Base-by-base conservation (phyloP, 2,329 filamentous ascomycete species). In the Dothideomycetes sp. region DNA sequence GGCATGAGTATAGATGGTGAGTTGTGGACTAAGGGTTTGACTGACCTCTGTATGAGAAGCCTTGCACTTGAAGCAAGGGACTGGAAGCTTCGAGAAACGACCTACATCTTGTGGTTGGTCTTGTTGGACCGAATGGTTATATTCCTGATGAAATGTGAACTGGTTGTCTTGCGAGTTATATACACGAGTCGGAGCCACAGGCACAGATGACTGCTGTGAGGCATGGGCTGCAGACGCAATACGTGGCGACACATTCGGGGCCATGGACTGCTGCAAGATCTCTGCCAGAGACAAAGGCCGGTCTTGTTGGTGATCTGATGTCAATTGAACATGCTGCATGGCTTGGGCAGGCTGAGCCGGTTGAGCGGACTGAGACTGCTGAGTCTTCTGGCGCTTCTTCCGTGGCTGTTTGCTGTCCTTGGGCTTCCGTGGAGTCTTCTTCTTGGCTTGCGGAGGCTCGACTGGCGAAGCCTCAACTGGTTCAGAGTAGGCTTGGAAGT, bases 221-320 rank as follows among this genome's bases (percentile, higher is more conserved):
- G 15, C 9, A 11, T 28, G 16, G 20, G 25, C 20, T 12, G 18
- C 11, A 4, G 17, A 19, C 10, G 16, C 17, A 20, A n/a, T n/a
- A n/a, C n/a, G n/a, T n/a, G n/a, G n/a, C n/a, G n/a, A n/a, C n/a
- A n/a, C n/a, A n/a, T n/a, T 16, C 9, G 39, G 16, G 15, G 39
- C n/a, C 42, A 44, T 44, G 2, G 42, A 44, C 20, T 51, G 47
- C 29, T 41, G 47, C 8, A 57, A 48, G n/a, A 57, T 43, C 9
- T 55, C 53, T 5, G 47, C 46, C 11, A 57, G 47, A 4, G 54
- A 57, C 20, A 55, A 20, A 4, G 49, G 48, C 29, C 48, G 48
- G 17, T 33, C 42, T 4, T 45, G 39, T 15, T 30, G 40, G 9
- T 44, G n/a, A n/a, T n/a, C n/a, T n/a, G n/a, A n/a, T n/a, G n/a